Percentiles rank a stretch among this genome's conserved stretches.
Conservation (phyloP, 495 filamentous ascomycete genomes). For the Penicillium bovifimosum region DNA sequence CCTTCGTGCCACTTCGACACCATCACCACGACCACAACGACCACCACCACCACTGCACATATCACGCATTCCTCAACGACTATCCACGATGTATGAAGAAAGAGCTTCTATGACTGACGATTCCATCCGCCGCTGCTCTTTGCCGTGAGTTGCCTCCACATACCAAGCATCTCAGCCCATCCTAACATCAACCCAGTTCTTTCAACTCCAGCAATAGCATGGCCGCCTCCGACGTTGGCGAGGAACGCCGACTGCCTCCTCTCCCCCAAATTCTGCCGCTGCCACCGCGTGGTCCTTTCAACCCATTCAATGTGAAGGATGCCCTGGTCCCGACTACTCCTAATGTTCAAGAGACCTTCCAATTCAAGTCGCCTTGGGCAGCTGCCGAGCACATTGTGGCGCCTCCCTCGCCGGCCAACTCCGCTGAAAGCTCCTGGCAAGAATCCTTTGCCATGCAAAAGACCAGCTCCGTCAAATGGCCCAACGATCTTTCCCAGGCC, state of each 20-base stretch:
- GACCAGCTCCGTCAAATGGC: conserved; percentile 29
- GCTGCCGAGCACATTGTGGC: conserved; percentile 29
- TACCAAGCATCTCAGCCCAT: neutral
- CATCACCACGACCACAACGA: neutral
- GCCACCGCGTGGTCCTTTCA: conserved; percentile 39
- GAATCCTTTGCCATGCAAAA: conserved; percentile 34
- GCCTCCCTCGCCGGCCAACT: conserved; percentile 42
- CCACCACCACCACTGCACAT: conserved; percentile 14
- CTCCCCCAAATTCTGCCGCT: conserved; percentile 39
- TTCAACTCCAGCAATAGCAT: conserved; percentile 18
- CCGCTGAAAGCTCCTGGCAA: conserved; percentile 40
- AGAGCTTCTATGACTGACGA: conserved; percentile 31
- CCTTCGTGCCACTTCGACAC: conserved; percentile 8
- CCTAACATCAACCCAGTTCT: conserved; percentile 11
- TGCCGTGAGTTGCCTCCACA: conserved; percentile 34
- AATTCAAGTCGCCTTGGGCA: conserved; percentile 35
- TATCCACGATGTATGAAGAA: conserved; percentile 31
- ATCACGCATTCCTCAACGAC: conserved; percentile 14
- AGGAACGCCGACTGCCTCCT: conserved; percentile 40
- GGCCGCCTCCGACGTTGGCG: conserved; percentile 21
- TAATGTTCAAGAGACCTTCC: conserved; percentile 34
- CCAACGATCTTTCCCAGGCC: conserved; percentile 28
- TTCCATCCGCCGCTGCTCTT: conserved; percentile 31
- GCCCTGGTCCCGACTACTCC: conserved; percentile 34
- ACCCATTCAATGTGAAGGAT: conserved; percentile 31